These are phyloP conservation scores for Symbiotaphrina buchneri DNA, from an alignment of 495 filamentous ascomycete genomes.

Conservation along the genomic window DNA sequence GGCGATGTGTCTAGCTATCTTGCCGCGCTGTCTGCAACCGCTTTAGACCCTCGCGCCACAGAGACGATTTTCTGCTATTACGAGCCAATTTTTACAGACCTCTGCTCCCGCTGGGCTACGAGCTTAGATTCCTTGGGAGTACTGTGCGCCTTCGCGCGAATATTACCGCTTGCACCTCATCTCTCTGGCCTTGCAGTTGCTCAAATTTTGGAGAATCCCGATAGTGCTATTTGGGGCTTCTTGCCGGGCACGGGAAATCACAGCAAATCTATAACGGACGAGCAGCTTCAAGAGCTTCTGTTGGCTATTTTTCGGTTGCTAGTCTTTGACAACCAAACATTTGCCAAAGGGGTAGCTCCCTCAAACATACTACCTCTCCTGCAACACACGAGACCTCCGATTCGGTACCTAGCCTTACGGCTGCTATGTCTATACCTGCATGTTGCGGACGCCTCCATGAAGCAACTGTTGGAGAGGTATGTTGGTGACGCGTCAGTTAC, in stretches of 20 bases:
- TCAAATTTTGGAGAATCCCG: not conserved
- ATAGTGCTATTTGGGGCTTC: not conserved
- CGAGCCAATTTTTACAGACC: slow-evolving; percentile 49
- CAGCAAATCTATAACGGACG: not conserved
- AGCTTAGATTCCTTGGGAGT: slow-evolving; percentile 22
- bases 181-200: slow-evolving; percentile 20
- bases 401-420: slow-evolving; percentile 64
- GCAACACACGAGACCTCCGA: slow-evolving; percentile 27
- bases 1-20: slow-evolving; percentile 41
- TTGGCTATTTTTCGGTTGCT: slow-evolving; percentile 57
- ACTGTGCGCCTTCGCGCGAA: slow-evolving; percentile 52
- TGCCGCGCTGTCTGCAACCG: slow-evolving; percentile 39
- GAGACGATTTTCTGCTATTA: slow-evolving; percentile 46
- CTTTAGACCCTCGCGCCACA: slow-evolving; percentile 41
- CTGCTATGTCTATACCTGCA: slow-evolving; percentile 57
- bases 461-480: slow-evolving; percentile 43
- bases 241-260: not conserved
- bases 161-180: slow-evolving; percentile 59
- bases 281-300: slow-evolving; percentile 17
- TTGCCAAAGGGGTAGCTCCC: slow-evolving; percentile 34
- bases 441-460: slow-evolving; percentile 55
- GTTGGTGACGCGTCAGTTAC: slow-evolving; percentile 33
- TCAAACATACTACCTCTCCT: slow-evolving; percentile 45
- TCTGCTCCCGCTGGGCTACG: slow-evolving; percentile 46
- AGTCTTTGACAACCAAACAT: slow-evolving; percentile 44